Base-by-base conservation (phyloP, 192 early-diverging fungal species). In the Backusella parvicylindrica region DNA sequence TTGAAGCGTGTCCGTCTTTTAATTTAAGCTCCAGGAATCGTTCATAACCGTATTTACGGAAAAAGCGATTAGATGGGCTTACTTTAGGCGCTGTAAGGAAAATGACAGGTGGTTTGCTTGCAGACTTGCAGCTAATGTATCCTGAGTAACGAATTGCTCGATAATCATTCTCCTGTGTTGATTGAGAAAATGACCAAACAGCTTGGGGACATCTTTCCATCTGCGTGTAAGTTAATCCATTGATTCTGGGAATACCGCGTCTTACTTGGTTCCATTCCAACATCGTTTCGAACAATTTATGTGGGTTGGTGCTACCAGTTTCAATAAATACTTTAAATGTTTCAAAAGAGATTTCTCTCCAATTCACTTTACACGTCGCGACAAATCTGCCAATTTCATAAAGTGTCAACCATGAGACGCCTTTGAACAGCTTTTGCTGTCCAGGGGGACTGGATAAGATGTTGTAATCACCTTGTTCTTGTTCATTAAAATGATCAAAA, bases 1-100 rank as follows among this genome's bases (percentile, higher is more conserved):
- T 12, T 5, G n/a, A 43, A 23, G 50, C 3, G 21, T 33, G 21
- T 13, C 30, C 33, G 0, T 50, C 32, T 16, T 64, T 72, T 36
- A 83, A 16, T 23, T 75, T 72, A 4, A 83, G 4, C 37, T 73
- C 70, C 8, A 83, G 32, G 31, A 83, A 83, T 64, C 81, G 43
- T 9, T 83, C 75, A 6, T 75, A 32, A 36, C 70, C 76, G 12
- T 31, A 83, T 71, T 81, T 70, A 15, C 81, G 66, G 38, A 74
- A 83, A 21, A 76, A 74, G 13, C 81, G 75, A 33, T 77, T 83
- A 13, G 78, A 80, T 2, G 43, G 26, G 13, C 47, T 28, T 7
- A 67, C 40, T 49, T 63, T 74, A 32, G 75, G 78, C 13, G 79
- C 50, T n/a, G 64, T 9, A 3, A 83, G 31, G n/a, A 16, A 33